These are phyloP conservation scores for Vitis labrusca DNA, from an alignment of 164 flowering plant species.

Conservation along the genomic window DNA sequence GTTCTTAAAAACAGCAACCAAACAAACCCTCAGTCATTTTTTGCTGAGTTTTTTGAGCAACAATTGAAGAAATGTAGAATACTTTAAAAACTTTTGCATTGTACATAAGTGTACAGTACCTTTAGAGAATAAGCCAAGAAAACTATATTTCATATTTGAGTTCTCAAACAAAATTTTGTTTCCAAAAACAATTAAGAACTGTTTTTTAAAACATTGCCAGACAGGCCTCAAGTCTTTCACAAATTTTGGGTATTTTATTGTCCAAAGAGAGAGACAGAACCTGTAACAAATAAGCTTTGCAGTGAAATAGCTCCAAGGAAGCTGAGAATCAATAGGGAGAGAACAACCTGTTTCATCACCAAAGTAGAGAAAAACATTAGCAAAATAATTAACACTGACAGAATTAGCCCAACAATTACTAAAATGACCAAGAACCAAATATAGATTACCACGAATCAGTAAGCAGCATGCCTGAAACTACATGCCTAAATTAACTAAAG, in stretches of 20 bases:
- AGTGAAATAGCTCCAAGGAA: slow-evolving; percentile 62
- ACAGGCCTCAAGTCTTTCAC: too few species aligned
- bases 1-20: too few species aligned
- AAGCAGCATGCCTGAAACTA: neutral
- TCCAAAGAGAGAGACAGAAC: slow-evolving; percentile 34
- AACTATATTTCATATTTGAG: too few species aligned
- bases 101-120: too few species aligned
- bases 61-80: too few species aligned
- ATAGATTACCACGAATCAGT: neutral
- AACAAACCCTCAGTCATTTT: too few species aligned
- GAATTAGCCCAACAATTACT: neutral
- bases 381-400: neutral
- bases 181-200: too few species aligned
- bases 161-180: too few species aligned
- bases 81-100: too few species aligned
- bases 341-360: slow-evolving; percentile 51
- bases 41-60: too few species aligned
- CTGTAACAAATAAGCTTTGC: slow-evolving; percentile 45
- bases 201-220: too few species aligned
- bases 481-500: neutral
- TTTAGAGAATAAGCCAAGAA: too few species aligned
- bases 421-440: neutral
- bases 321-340: slow-evolving; percentile 48
- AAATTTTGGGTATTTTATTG: neutral
- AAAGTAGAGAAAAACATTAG: neutral